Percentiles rank a stretch among this genome's conserved stretches.
These are phyloP conservation scores for Prunus campanulata DNA, from an alignment of 306 rosid genomes.

Conservation along the genomic window DNA sequence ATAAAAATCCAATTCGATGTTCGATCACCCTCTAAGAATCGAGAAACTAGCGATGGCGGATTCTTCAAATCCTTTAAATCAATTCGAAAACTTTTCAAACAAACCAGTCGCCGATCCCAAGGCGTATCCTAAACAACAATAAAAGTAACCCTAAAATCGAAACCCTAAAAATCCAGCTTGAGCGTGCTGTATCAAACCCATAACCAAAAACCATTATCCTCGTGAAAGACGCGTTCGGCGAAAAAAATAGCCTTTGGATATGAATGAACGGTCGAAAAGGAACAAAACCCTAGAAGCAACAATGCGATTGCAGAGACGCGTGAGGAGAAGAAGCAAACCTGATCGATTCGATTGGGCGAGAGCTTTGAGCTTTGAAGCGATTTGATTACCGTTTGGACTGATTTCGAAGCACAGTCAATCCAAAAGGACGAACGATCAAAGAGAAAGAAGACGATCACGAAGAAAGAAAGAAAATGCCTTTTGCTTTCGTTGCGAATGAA, in stretches of 20 bases:
- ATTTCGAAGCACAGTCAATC: background rate
- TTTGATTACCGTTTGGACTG: background rate
- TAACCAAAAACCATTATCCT: background rate
- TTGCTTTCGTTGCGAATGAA: background rate
- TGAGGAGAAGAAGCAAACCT: conserved; percentile 9
- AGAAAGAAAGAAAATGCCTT: too few relatives aligned
- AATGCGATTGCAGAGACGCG: conserved; percentile 10
- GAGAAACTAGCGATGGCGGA: background rate
- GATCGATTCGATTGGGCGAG: background rate
- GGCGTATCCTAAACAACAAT: background rate
- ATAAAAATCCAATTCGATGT: background rate
- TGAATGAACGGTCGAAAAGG: background rate
- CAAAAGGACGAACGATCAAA: background rate
- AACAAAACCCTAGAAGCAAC: conserved; percentile 7
- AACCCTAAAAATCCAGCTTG: conserved; percentile 7
- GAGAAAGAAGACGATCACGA: background rate
- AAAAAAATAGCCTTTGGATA: background rate
- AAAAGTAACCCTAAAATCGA: background rate
- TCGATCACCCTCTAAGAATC: background rate
- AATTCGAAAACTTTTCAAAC: background rate
- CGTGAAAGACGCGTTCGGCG: background rate
- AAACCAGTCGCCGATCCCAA: background rate
- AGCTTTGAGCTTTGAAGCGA: background rate
- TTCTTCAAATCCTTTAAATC: background rate
- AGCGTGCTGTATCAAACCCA: background rate